Conservation (phyloP, 2,329 filamentous ascomycete species). For the Sordariomycetes sp. region DNA sequence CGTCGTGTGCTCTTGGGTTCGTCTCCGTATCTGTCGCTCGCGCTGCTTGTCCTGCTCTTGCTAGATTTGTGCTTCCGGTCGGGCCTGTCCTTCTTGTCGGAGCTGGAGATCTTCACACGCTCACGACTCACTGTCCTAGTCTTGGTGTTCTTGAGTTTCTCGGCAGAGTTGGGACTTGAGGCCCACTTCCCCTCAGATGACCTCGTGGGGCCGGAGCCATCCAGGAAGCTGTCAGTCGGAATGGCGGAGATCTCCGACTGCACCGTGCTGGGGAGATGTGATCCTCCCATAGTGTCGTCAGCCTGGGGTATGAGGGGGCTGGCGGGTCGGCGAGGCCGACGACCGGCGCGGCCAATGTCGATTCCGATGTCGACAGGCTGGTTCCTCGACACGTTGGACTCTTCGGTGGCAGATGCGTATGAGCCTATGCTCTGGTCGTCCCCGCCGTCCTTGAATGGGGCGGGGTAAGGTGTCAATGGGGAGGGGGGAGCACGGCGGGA, state of each 20-base stretch:
- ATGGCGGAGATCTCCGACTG: constrained; percentile 81
- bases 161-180: constrained; percentile 2
- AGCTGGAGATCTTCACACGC: constrained; percentile 20
- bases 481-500: constrained; percentile 42
- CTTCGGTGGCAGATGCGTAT: constrained; percentile 68
- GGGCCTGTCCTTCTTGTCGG: constrained; percentile 30
- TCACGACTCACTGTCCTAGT: constrained; percentile 31
- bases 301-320: constrained; percentile 52
- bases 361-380: constrained; percentile 82
- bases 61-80: constrained; percentile 36
- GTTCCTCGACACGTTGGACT: constrained; percentile 64
- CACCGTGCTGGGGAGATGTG: constrained; percentile 49
- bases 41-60: constrained; percentile 39
- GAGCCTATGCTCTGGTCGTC: constrained; percentile 61
- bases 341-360: constrained; percentile 27
- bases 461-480: constrained; percentile 26
- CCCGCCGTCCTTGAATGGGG: constrained; percentile 36
- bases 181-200: constrained; percentile 12
- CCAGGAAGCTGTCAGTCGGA: constrained; percentile 49
- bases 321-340: constrained; percentile 46
- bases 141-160: constrained; percentile 27
- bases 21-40: constrained; percentile 35
- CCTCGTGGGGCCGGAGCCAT: constrained; percentile 39
- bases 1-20: constrained; percentile 34
- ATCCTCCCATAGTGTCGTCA: constrained; percentile 29